Percentiles rank a stretch among this genome's conserved stretches.
Conservation (phyloP, 208 protist species). For the Dictyostelium gargantuum region DNA sequence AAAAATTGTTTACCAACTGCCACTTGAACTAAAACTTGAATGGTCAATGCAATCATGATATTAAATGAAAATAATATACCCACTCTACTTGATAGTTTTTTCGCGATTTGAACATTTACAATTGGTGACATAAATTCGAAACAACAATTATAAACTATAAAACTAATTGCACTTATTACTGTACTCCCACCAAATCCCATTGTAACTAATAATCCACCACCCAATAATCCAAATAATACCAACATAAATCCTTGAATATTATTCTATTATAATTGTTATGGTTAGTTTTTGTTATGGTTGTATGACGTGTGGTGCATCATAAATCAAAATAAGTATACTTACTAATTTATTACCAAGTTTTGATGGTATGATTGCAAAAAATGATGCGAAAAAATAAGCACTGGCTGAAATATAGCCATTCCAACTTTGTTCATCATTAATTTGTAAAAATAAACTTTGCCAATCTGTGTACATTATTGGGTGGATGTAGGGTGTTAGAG, state of each 20-base stretch:
- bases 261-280: not conserved
- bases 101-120: slow-evolving; percentile 56
- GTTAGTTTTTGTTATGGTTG: not conserved
- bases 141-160: slow-evolving; percentile 52
- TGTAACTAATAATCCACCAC: not conserved
- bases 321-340: not conserved
- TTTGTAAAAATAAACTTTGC: slow-evolving; percentile 36
- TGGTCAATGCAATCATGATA: slow-evolving; percentile 35
- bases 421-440: slow-evolving; percentile 17
- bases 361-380: slow-evolving; percentile 28
- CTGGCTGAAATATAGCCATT: slow-evolving; percentile 22
- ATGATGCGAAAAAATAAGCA: slow-evolving; percentile 48
- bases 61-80: slow-evolving; percentile 47
- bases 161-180: not conserved
- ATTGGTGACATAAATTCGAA: slow-evolving; percentile 57
- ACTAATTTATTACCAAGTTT: slow-evolving; percentile 16
- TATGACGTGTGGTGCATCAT: not conserved
- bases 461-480: not conserved
- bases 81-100: not conserved
- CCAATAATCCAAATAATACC: slow-evolving; percentile 28
- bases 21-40: slow-evolving; percentile 14
- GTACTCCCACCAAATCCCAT: slow-evolving; percentile 18
- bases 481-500: too few relatives aligned
- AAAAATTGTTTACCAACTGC: not conserved
- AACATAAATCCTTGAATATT: slow-evolving; percentile 7